phyloP scores from a whole-genome alignment of 2,329 filamentous ascomycete species.

The Acarospora socialis region DNA sequence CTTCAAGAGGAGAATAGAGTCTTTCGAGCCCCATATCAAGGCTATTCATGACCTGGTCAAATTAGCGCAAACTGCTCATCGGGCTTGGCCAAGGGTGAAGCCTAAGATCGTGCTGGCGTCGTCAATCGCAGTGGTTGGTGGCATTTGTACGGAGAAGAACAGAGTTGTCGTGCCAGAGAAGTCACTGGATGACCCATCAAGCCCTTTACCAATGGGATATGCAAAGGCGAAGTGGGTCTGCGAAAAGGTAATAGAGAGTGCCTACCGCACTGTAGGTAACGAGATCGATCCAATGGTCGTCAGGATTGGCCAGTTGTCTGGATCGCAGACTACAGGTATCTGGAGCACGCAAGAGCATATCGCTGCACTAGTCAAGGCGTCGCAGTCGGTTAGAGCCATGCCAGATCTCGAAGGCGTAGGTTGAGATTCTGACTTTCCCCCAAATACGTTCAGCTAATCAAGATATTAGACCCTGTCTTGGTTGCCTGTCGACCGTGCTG shows the following conservation, averaged over 20 bases:
- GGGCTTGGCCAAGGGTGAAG: not conserved
- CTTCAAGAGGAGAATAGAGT: conserved; percentile 9
- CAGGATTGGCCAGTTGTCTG: conserved; percentile 11
- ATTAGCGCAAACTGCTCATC: not conserved
- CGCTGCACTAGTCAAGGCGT: conserved; percentile 7
- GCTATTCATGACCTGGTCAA: conserved; percentile 3
- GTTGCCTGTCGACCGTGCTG: conserved; percentile 7
- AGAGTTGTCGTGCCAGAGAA: conserved; percentile 6
- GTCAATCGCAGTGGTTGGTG: conserved; percentile 8
- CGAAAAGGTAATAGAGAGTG: conserved; percentile 9
- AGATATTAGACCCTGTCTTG: conserved; percentile 7
- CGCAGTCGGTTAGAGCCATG: conserved; percentile 5
- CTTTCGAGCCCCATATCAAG: conserved; percentile 10
- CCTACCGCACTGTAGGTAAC: not conserved
- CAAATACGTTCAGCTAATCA: not conserved
- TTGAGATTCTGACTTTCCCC: not conserved
- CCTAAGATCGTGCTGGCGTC: conserved; percentile 6
- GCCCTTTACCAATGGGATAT: conserved; percentile 6
- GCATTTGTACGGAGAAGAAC: conserved; percentile 1
- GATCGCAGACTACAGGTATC: conserved; percentile 6
- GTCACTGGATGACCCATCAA: not conserved
- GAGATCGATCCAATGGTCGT: conserved; percentile 5
- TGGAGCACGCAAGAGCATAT: conserved; percentile 11
- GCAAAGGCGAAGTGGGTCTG: conserved; percentile 10
- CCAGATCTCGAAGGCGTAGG: conserved; percentile 8